Evolutionary conservation across 176 grass and related monocot species (phyloP), one percentile per base, ranked within the genome.

Genomic region (bread wheat (Triticum aestivum)): DNA sequence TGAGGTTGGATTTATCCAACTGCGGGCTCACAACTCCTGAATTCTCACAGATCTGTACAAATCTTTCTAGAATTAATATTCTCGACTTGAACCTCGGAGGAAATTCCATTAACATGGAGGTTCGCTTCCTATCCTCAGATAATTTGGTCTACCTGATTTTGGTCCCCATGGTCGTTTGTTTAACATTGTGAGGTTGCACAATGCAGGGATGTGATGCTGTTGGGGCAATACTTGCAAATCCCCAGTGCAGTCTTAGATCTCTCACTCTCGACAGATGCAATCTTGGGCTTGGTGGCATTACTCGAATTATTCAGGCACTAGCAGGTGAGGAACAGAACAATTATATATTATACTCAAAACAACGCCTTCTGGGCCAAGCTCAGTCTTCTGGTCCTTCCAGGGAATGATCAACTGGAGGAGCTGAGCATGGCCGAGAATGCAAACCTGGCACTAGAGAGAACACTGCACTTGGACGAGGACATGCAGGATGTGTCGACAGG

Each of bases 1-100:
- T 96, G 75, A 91, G 89, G 86, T 88, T 99, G 88, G 94, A 99
- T 71, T 75, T 96, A 26, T 96, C 97, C 65, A 92, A 88, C 85
- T 94, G 94, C 85, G 89, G 93, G 85, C 41, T 96, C 18, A 87
- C 81, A 66, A 61, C 86, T 79, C 80, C 83, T 64, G 67, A 85
- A 70, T 87, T 98, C 58, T 20, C 73, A 34, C 92, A 91, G 89
- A 72, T 91, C 32, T 98, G 86, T 42, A 18, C 82, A 88, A 88
- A 88, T 79, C 69, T 94, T 67, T 84, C 88, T 75, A 62, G 33
- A 37, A 83, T 88, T 38, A 83, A 79, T 85, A 92, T 99, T 77
- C 39, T 94, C 35, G 92, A 96, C 73, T 79, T 99, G 77, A 92
- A 96, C 47, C 78, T 99, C 9, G 87, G 79, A 88, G 89, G 89